A percentile compares a stretch with the other conserved stretches of the same genome.
Evolutionary conservation across 2,329 filamentous ascomycete genomes (phyloP).

Genomic region (Rutstroemia sp.): DNA sequence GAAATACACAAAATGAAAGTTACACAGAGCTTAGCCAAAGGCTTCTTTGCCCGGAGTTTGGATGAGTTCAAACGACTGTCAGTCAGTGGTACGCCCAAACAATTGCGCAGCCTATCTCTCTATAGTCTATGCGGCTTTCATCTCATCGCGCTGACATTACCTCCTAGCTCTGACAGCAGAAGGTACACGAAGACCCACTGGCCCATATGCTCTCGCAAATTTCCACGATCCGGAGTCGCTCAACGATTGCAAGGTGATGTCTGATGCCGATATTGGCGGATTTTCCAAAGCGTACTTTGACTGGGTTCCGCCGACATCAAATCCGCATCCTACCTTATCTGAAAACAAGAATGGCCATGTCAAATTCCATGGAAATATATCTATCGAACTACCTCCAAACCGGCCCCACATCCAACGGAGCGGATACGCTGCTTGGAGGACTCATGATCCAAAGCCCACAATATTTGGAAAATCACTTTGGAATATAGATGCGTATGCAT

Average conservation of each 20-base stretch:
- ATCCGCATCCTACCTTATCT: conserved; percentile 18
- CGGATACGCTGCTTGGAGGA: conserved; percentile 88
- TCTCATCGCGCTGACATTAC: conserved; percentile 11
- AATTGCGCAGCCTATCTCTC: neutral
- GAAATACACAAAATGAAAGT: conserved; percentile 36
- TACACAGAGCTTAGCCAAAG: conserved; percentile 39
- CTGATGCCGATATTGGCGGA: conserved; percentile 79
- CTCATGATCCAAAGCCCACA: conserved; percentile 65
- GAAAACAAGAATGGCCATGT: conserved; percentile 48
- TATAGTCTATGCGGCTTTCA: conserved; percentile 1
- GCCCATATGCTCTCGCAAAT: conserved; percentile 55
- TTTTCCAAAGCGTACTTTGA: conserved; percentile 71
- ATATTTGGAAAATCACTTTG: conserved; percentile 81
- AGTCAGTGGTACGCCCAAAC: conserved; percentile 41
- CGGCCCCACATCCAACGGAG: conserved; percentile 67
- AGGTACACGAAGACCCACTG: conserved; percentile 56
- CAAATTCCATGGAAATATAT: conserved; percentile 83
- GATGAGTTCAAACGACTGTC: conserved; percentile 53
- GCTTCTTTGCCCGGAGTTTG: conserved; percentile 50
- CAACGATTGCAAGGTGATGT: conserved; percentile 66
- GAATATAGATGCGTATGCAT: conserved; percentile 85
- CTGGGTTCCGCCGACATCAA: conserved; percentile 22
- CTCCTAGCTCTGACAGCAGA: conserved; percentile 59
- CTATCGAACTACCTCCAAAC: conserved; percentile 71
- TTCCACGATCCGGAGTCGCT: conserved; percentile 48